Conservation (phyloP, 2,329 filamentous ascomycete genomes). For the Sporothrix phasma region DNA sequence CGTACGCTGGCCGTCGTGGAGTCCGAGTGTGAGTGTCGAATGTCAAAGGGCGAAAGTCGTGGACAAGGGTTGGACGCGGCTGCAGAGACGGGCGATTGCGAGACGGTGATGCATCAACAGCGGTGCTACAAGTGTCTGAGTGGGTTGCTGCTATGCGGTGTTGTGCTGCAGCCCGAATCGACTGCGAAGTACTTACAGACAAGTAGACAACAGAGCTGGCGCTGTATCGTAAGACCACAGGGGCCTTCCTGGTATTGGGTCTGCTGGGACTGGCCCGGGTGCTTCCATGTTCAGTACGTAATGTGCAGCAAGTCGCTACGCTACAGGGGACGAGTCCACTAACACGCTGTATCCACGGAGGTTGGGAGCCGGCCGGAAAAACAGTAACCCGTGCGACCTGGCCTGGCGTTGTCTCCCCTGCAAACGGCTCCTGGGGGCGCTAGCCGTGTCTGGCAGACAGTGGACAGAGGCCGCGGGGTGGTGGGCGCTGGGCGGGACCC, state of each 20-base stretch:
- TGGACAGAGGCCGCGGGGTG: not conserved
- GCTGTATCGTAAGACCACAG: conserved; percentile 1
- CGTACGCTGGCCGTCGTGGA: no score
- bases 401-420: not conserved
- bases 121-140: not conserved
- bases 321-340: not conserved
- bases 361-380: conserved; percentile 12
- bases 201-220: not conserved
- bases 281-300: not conserved
- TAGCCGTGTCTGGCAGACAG: not conserved
- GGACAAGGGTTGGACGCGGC: not conserved
- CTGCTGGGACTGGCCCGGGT: not conserved
- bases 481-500: not conserved
- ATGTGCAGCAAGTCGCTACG: not conserved
- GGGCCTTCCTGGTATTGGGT: not conserved
- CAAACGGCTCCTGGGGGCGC: not conserved
- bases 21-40: no score
- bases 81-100: not conserved
- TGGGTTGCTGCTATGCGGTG: conserved; percentile 1
- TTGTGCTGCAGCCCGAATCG: not conserved
- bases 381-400: conserved; percentile 6
- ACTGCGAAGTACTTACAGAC: no score
- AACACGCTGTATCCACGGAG: not conserved
- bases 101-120: not conserved
- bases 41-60: not conserved